Conservation (phyloP, 768 basidiomycete genomes). For the Coprinopsis cinerea region DNA sequence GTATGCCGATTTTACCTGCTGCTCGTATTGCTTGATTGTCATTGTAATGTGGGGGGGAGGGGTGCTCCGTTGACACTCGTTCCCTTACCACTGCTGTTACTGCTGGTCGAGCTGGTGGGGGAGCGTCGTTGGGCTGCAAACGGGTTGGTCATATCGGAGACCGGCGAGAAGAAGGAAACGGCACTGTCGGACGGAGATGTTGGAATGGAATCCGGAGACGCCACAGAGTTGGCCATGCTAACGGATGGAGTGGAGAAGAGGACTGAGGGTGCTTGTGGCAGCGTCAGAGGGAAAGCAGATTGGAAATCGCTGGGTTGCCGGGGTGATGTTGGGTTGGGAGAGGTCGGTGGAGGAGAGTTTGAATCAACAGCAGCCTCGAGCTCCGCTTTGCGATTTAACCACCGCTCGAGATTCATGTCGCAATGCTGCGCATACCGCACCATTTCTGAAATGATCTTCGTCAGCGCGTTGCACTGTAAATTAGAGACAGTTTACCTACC, state of each 20-base stretch:
- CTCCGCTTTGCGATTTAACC: constrained; percentile 49
- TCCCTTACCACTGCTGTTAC: constrained; percentile 6
- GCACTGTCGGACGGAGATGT: constrained; percentile 18
- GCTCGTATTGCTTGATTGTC: constrained; percentile 44
- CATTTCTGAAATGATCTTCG: constrained; percentile 45
- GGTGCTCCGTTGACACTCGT: constrained; percentile 6
- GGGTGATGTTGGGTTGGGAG: constrained; percentile 51
- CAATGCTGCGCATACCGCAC: constrained; percentile 62
- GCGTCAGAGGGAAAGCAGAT: constrained; percentile 29
- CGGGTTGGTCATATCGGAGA: constrained; percentile 20
- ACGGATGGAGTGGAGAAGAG: constrained; percentile 11
- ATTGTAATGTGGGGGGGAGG: constrained; percentile 12
- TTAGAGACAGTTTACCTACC: constrained; percentile 36
- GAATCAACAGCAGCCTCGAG: constrained; percentile 23
- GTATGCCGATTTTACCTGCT: constrained; percentile 44
- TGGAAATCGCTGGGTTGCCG: constrained; percentile 43
- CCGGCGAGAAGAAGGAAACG: constrained; percentile 23
- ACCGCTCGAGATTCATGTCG: constrained; percentile 59
- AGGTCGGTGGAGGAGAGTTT: constrained; percentile 28
- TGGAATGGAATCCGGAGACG: constrained; percentile 10
- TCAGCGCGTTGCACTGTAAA: neutral
- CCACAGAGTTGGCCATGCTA: constrained; percentile 3
- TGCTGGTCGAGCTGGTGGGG: constrained; percentile 5
- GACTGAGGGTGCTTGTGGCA: constrained; percentile 18
- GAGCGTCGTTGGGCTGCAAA: constrained; percentile 8